phyloP scores from a whole-genome alignment of 345 rosid species.

The Gossypium ekmanianum region DNA sequence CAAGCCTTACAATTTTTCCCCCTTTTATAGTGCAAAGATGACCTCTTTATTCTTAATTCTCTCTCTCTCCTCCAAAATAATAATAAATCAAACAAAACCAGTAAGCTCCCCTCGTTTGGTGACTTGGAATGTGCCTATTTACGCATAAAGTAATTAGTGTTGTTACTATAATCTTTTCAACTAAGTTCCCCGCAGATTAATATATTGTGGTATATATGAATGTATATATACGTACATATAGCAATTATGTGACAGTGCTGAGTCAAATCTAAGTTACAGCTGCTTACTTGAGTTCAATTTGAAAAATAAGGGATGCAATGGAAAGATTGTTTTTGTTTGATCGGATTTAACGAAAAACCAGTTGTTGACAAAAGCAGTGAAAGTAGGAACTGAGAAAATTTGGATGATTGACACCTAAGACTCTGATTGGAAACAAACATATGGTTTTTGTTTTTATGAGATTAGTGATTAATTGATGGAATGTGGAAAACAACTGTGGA shows the following conservation, averaged over 20 bases:
- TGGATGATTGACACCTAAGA: not conserved
- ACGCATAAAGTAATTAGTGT: too few relatives aligned
- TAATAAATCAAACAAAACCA: not conserved
- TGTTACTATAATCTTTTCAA: not conserved
- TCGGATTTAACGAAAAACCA: too few relatives aligned
- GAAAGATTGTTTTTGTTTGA: conserved; percentile 1
- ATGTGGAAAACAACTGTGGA: too few relatives aligned
- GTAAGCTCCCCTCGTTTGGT: not conserved
- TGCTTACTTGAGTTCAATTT: not conserved
- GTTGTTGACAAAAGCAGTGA: conserved; percentile 9
- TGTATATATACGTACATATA: not conserved
- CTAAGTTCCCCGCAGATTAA: not conserved
- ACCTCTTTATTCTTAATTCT: not conserved
- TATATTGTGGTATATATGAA: not conserved
- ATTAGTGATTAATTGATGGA: too few relatives aligned
- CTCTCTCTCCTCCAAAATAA: too few relatives aligned
- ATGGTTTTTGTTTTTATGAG: too few relatives aligned
- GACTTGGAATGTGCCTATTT: not conserved
- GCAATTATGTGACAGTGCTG: not conserved
- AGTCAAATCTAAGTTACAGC: not conserved
- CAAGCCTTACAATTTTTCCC: conserved; percentile 19
- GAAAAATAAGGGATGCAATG: not conserved
- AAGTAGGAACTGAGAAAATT: not conserved
- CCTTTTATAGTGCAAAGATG: conserved; percentile 13
- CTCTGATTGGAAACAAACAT: not conserved